Base-by-base conservation (phyloP, 1,139 yeast species). In the Saccharomyces hybrid region DNA sequence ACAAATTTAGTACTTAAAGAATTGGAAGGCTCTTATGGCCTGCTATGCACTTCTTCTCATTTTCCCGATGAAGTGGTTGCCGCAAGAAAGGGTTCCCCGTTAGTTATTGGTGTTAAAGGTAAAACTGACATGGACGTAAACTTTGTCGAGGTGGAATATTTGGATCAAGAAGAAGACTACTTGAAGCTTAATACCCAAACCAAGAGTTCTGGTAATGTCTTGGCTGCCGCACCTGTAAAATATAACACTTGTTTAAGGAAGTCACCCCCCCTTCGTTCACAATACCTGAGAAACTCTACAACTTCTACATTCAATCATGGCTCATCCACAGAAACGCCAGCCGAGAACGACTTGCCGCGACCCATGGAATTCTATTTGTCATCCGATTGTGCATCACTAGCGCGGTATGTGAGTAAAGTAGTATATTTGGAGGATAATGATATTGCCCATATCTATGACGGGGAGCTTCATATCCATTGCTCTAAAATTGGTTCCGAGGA, bases 401-500 rank as follows among this genome's bases (percentile, higher is more conserved):
- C 93, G 57, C 95, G 91, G 75, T 96, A 95, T 76, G 95, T 99
- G 65, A 91, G 90, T 76, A 93, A 93, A 75, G 99, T 95, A 44
- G 80, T 95, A 66, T 91, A 88, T 74, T 80, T 95, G 68, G 98
- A 93, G 77, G 99, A 95, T 73, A 97, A 95, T 69, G 99, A 95
- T 74, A 90, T 95, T 72, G 99, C 98, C 48, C 99, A 95, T 72
- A 90, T 95, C 63, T 89, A 88, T 72, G 96, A 91, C 68, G 99
- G 99, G 72, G 99, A 93, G 76, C 81, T 95, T 71, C 99, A 93
- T 73, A 95, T 95, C 63, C 99, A 95, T 76, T 86, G 99, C 73
- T 96, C 96, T 57, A 85, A 89, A 71, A 88, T 86, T 70, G 88
- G 84, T 61, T 95, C 84, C 38, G 97, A 96, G 63, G 95, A 88